These are phyloP conservation scores for Corylus avellana DNA, from an alignment of 306 rosid genomes.

Conservation along the genomic window DNA sequence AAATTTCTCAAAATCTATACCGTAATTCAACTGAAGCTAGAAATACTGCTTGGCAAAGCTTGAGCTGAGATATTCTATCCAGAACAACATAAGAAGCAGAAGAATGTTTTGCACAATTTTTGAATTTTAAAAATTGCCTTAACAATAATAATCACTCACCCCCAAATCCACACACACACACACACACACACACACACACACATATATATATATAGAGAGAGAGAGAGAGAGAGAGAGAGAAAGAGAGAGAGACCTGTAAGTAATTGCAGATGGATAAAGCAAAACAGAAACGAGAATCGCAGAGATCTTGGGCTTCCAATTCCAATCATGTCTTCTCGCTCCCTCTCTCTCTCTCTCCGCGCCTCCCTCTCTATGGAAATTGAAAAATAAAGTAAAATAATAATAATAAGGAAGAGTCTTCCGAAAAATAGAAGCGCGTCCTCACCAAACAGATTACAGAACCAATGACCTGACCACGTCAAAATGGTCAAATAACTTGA, in stretches of 20 bases:
- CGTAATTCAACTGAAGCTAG: not conserved
- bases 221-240: constrained; percentile 1
- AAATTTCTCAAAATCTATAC: not conserved
- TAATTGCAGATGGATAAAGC: constrained; percentile 41
- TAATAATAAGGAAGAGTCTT: too few relatives aligned
- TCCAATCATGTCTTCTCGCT: constrained; percentile 35
- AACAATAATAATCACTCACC: not conserved
- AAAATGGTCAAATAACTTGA: too few relatives aligned
- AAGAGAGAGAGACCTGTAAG: constrained; percentile 38
- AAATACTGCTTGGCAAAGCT: not conserved
- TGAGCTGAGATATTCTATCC: not conserved
- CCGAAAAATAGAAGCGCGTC: too few relatives aligned
- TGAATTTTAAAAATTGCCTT: not conserved
- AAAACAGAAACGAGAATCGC: constrained; percentile 35
- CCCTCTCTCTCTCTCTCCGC: not conserved
- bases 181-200: not conserved
- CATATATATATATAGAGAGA: not conserved
- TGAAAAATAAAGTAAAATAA: not conserved
- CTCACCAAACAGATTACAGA: too few relatives aligned
- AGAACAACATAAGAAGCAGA: not conserved
- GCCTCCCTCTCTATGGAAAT: constrained; percentile 5
- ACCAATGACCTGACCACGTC: too few relatives aligned
- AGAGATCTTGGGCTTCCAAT: constrained; percentile 43
- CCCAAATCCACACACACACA: too few relatives aligned
- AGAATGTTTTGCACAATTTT: not conserved